Conservation (phyloP, 2,329 filamentous ascomycete genomes). For the Fusarium caatingaense region DNA sequence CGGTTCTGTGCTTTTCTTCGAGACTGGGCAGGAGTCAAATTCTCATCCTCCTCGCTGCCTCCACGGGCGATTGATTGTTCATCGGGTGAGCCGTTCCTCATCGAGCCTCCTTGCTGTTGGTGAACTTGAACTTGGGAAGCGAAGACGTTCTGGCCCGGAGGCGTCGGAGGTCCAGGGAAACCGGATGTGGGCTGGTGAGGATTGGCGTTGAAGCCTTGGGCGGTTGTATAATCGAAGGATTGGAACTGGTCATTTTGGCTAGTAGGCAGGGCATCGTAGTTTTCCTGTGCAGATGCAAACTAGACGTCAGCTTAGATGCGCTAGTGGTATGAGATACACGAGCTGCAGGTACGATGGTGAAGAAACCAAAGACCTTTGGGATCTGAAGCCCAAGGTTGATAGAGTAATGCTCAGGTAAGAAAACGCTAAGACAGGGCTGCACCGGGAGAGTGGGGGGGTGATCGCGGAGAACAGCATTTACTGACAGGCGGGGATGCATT, state of each 20-base stretch:
- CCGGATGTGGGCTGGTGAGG: conserved; percentile 50
- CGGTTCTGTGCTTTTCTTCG: conserved; percentile 71
- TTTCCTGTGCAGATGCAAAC: conserved; percentile 54
- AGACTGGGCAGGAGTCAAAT: conserved; percentile 67
- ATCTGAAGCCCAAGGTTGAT: conserved; percentile 38
- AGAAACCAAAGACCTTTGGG: conserved; percentile 15
- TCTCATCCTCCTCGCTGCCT: conserved; percentile 67
- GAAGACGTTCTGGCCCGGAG: conserved; percentile 57
- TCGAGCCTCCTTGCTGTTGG: conserved; percentile 41
- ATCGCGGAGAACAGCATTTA: conserved; percentile 47
- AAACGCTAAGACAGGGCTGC: conserved; percentile 47
- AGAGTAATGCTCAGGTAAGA: conserved; percentile 53
- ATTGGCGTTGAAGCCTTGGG: conserved; percentile 53
- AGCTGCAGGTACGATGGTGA: conserved; percentile 27
- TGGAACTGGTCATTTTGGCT: conserved; percentile 59
- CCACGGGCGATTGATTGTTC: conserved; percentile 49
- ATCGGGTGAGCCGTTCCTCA: conserved; percentile 46
- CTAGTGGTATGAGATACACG: conserved; percentile 23
- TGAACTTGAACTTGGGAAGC: conserved; percentile 41
- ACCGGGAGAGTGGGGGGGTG: conserved; percentile 43
- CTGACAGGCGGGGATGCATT: conserved; percentile 67
- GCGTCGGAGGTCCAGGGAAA: conserved; percentile 62
- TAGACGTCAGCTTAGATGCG: conserved; percentile 25
- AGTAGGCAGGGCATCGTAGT: conserved; percentile 60
- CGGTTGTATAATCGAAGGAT: conserved; percentile 56